Base-by-base conservation (phyloP, 139 green algal species). In the Micromonas pusilla region DNA sequence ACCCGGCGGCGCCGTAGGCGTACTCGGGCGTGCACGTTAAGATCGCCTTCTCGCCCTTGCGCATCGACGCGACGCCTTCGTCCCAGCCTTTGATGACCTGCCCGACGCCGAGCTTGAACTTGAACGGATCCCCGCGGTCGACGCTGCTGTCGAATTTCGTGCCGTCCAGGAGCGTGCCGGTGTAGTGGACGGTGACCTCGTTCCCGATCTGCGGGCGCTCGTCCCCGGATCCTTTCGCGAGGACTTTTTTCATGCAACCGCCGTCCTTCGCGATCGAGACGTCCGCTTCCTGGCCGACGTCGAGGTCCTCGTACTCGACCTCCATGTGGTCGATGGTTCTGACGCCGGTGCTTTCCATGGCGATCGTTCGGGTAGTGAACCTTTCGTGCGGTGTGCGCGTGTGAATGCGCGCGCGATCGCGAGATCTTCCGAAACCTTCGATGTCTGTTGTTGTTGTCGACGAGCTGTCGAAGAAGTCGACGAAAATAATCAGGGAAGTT, bases 71-170 rank as follows among this genome's bases (percentile, higher is more conserved):
- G 53, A 99, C 91, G 19, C 92, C 94, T 38, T 87, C 37, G 81
- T 99, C 95, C 94, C 94, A 98, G 6, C 90, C 94, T 83, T 97
- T 97, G 84, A 98, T 99, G 9, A 98, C 93, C 21, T 88, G 79
- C 36, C 91, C 89, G 76, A 67, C 57, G 2, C 84, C 84, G 0
- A 89, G 52, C 19, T 66, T 88, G 72, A 89, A 99, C 9, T 79
- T 86, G 80, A 99, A 99, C 4, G 94, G 92, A 25, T 93, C 81
- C 26, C 77, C 81, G 19, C 93, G 85, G 79, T 97, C 95, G 0
- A 88, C 57, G 53, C 83, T 93, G 5, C 87, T 94, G 84, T 99
- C 95, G 86, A 99, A 99, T 76, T 96, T 91, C 32, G 82, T 89
- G 34, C 93, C 94, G 68, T 97, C 90, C 26, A 89, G 39, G n/a